Conservation (phyloP, 306 rosid genomes). For the Rubus idaeus region DNA sequence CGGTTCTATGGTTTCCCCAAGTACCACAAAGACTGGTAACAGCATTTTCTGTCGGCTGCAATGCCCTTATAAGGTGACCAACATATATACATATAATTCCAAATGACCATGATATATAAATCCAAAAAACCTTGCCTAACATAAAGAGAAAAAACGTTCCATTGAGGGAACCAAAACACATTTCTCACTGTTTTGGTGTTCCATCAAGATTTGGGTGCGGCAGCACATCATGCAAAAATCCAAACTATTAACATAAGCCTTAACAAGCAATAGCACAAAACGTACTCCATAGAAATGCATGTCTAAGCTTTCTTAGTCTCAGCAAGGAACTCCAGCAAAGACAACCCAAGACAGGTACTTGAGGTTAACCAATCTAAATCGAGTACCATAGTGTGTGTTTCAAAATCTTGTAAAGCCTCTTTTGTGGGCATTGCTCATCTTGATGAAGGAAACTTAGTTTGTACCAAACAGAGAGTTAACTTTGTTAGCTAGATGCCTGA, state of each 20-base stretch:
- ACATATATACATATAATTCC: background rate
- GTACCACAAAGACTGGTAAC: background rate
- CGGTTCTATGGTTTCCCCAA: background rate
- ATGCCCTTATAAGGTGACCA: background rate
- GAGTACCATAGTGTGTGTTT: background rate
- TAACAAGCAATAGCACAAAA: background rate
- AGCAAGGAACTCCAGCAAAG: too few relatives aligned
- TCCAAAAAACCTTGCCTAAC: constrained; percentile 13
- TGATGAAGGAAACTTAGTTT: background rate
- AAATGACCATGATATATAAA: background rate
- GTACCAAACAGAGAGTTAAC: background rate
- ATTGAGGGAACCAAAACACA: background rate
- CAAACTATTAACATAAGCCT: background rate
- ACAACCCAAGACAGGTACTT: too few relatives aligned
- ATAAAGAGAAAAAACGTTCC: background rate
- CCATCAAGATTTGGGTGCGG: background rate
- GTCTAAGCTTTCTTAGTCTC: background rate
- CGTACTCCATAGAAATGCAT: background rate
- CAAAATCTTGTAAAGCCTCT: background rate
- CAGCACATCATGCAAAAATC: background rate
- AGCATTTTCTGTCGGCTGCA: background rate
- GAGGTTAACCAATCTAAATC: background rate
- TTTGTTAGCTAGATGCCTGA: background rate
- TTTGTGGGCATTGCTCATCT: background rate
- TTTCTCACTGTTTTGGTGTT: background rate